phyloP scores from a whole-genome alignment of 805 yeast species.

The Saccharomycopsis selenospora region DNA sequence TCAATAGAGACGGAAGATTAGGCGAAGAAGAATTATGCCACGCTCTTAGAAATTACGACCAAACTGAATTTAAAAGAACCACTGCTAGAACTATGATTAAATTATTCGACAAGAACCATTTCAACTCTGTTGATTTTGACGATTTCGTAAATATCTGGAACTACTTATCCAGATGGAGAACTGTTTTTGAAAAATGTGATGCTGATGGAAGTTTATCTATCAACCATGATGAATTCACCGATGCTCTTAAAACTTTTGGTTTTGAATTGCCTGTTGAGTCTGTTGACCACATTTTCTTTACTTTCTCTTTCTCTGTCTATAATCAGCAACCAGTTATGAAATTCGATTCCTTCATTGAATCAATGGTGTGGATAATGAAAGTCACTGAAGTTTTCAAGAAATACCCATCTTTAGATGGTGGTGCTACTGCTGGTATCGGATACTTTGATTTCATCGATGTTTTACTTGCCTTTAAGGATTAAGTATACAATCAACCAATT shows the following conservation, averaged over 20 bases:
- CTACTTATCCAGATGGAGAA: slow-evolving; percentile 21
- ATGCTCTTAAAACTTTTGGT: slow-evolving; percentile 19
- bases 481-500: too few species aligned
- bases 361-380: slow-evolving; percentile 21
- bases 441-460: slow-evolving; percentile 22
- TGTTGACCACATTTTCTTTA: slow-evolving; percentile 18
- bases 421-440: slow-evolving; percentile 21
- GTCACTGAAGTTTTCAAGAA: slow-evolving; percentile 21
- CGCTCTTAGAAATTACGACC: slow-evolving; percentile 21
- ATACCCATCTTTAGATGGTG: slow-evolving; percentile 17
- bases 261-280: slow-evolving; percentile 19
- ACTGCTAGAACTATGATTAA: slow-evolving; percentile 21
- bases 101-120: slow-evolving; percentile 18
- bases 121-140: slow-evolving; percentile 20
- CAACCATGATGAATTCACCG: slow-evolving; percentile 16
- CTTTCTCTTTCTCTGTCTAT: slow-evolving; percentile 11
- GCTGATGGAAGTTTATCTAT: slow-evolving; percentile 14
- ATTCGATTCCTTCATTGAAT: slow-evolving; percentile 21
- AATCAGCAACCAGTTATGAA: slow-evolving; percentile 18
- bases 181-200: slow-evolving; percentile 21
- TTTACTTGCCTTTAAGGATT: slow-evolving; percentile 21
- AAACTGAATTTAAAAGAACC: slow-evolving; percentile 19
- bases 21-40: slow-evolving; percentile 21
- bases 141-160: slow-evolving; percentile 20
- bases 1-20: slow-evolving; percentile 21